A percentile compares a stretch with the other conserved stretches of the same genome.
These are phyloP conservation scores for Anthracocystis setariae DNA, from an alignment of 1,284 basidiomycete species.

Conservation along the genomic window DNA sequence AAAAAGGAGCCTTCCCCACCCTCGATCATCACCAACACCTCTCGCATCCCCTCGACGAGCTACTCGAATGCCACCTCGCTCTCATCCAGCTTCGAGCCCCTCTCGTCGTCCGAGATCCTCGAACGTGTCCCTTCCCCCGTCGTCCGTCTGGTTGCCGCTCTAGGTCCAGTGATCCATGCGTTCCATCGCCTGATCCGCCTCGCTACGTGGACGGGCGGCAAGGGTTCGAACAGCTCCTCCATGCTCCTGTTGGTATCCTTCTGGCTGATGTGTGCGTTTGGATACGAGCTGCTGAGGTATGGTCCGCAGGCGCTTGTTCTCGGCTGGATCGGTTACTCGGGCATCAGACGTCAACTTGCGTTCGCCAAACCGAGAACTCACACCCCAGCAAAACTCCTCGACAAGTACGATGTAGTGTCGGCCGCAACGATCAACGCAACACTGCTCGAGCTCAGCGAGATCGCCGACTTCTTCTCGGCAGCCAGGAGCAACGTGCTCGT, in stretches of 20 bases:
- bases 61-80: conserved; percentile 35
- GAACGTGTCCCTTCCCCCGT: conserved; percentile 53
- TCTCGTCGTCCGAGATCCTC: conserved; percentile 48
- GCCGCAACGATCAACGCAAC: conserved; percentile 51
- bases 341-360: conserved; percentile 41
- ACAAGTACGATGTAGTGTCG: conserved; percentile 36
- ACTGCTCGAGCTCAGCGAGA: conserved; percentile 57
- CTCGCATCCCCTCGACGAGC: conserved; percentile 34
- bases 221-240: conserved; percentile 45
- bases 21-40: conserved; percentile 27
- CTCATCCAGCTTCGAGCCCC: conserved; percentile 37
- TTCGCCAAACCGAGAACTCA: conserved; percentile 32
- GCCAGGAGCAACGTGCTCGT: conserved; percentile 42
- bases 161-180: conserved; percentile 51
- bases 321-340: conserved; percentile 48
- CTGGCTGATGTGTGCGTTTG: conserved; percentile 58
- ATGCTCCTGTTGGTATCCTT: conserved; percentile 61
- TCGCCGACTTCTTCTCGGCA: conserved; percentile 61
- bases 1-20: conserved; percentile 33
- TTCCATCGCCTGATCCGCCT: conserved; percentile 55
- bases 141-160: conserved; percentile 45
- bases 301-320: conserved; percentile 59
- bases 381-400: conserved; percentile 20
- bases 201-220: conserved; percentile 62
- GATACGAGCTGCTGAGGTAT: conserved; percentile 63